Base-by-base conservation (phyloP, 1,284 basidiomycete species). In the Tylopilus orsonianus region DNA sequence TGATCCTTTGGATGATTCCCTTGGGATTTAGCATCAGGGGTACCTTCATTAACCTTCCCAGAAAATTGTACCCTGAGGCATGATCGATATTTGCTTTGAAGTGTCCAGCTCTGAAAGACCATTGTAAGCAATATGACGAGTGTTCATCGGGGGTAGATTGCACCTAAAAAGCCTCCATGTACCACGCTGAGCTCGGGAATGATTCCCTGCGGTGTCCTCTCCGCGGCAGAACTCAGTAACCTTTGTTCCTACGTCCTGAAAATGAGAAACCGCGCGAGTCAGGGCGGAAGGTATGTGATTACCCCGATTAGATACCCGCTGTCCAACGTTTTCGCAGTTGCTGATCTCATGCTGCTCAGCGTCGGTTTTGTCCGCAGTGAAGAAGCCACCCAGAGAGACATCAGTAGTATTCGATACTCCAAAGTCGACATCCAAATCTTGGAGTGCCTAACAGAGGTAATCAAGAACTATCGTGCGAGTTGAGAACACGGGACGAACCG, bases 151-250 rank as follows among this genome's bases (percentile, higher is more conserved):
- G n/a, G 16, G 13, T 19, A 10, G 5, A 29, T 36, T 48, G 8
- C 29, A 61, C 59, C 59, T 49, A 34, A 68, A 54, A 14, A 50
- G 50, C 18, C 57, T 62, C 16, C 49, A 43, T 7, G 14, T 49
- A 24, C 57, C 50, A 13, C 66, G 53, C 8, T 55, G 58, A n/a
- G 55, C 45, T n/a, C 64, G 58, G 30, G 67, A 67, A 10, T 66
- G 48, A 27, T 64, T 60, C 1, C 76, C 77, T 5, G 73, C 72
- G 64, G 72, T 73, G 47, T 79, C 79, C 4, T 71, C 72, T 56
- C 79, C 78, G 0, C n/a, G 68, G 72, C 1, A 75, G 77, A 55
- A n/a, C n/a, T 80, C 78, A 1, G 78, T 78, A 12, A 61, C 61
- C n/a, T 71, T 68, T 2, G 77, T 78, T 33, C 58, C 58, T 60